Base-by-base conservation (phyloP, 306 rosid species). In the Acmispon strigosus region DNA sequence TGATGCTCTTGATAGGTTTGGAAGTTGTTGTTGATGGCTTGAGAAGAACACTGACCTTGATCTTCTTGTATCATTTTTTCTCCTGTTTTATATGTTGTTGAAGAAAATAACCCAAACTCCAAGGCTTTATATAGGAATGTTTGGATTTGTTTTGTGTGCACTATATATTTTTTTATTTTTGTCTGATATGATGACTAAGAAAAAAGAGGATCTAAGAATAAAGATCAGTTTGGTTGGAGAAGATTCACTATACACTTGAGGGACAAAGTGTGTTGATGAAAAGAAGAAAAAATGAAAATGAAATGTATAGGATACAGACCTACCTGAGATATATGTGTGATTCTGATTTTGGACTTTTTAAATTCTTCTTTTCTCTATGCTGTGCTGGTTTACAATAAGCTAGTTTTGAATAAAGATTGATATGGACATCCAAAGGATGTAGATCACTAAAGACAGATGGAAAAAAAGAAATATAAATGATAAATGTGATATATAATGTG, bases 41-140 rank as follows among this genome's bases (percentile, higher is more conserved):
- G 86, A 11, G 96, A 87, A n/a, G 91, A 87, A 78, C 89, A 85
- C 86, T 87, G 88, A 0, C 87, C 96, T 83, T 84, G 82, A 64
- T 90, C 89, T 57, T 90, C 88, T 73, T 72, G 73, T 85, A 80
- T 90, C 85, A 82, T 86, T 76, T 27, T 27, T 27, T 27, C 32
- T 27, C 32, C 4, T 27, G 32, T 27, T 27, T 27, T 27, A 27
- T 27, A 27, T 27, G 32, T 3, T 27, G 4, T 27, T 27, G 4
- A 27, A 2, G 32, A 27, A 66, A 74, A 61, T 43, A 58, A 64
- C 50, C 27, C 76, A 79, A 79, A 67, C 76, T 67, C 66, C 76
- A 73, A 73, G 41, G 67, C 58, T 59, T 66, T 79, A 67, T 73
- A 73, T 57, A 64, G 0, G 29, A 36, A 36, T 24, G 53, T 27